Evolutionary conservation across 2,329 filamentous ascomycete species (phyloP).

Genomic region (Diaporthe ampelina): DNA sequence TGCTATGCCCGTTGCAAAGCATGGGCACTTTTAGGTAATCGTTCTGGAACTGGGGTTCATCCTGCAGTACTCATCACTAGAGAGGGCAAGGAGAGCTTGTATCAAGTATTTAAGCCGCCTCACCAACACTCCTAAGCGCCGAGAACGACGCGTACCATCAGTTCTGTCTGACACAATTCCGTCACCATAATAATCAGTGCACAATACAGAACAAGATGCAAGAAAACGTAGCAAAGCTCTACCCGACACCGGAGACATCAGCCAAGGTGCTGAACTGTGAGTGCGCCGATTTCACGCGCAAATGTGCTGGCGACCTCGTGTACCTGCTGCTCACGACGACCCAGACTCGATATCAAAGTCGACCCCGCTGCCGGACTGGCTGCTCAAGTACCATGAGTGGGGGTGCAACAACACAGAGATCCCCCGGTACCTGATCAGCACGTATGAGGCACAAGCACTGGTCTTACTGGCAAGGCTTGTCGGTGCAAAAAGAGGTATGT

Average conservation of each 20-base stretch:
- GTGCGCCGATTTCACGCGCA: neutral
- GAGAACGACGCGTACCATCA: neutral
- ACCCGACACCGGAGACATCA: conserved; percentile 57
- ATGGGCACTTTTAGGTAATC: neutral
- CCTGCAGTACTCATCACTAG: neutral
- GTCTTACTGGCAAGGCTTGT: conserved; percentile 57
- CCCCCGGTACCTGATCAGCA: conserved; percentile 46
- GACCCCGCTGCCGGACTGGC: conserved; percentile 56
- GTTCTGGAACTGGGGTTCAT: neutral
- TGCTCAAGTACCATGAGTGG: conserved; percentile 58
- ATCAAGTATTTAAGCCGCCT: neutral
- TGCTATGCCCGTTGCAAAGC: no score
- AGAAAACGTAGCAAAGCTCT: conserved; percentile 55
- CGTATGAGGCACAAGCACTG: conserved; percentile 46
- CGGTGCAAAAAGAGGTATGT: conserved; percentile 50
- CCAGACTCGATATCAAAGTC: conserved; percentile 57
- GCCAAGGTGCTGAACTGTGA: conserved; percentile 53
- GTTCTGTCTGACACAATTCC: neutral
- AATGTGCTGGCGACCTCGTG: neutral
- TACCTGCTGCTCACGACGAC: neutral
- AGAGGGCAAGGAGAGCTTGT: neutral
- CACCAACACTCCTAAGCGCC: no score
- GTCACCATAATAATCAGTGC: no score
- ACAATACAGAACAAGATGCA: conserved; percentile 52
- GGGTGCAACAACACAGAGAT: conserved; percentile 42